A percentile compares a stretch with the other conserved stretches of the same genome.
phyloP scores from a whole-genome alignment of 352 stramenopile species.

The Pythium volutum region DNA sequence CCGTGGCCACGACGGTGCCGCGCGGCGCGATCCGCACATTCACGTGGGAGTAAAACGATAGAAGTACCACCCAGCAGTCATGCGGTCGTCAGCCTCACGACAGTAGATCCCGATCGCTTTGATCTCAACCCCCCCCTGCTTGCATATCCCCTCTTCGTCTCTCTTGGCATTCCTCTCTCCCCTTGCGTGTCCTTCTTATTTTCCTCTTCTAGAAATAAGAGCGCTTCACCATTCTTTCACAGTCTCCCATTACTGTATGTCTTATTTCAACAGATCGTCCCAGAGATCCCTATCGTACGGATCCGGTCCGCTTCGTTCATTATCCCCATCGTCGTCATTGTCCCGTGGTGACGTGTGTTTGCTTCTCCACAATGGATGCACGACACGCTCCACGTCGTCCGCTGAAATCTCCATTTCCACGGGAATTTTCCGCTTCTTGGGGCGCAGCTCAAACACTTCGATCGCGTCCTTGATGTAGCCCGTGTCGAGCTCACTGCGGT shows the following conservation, averaged over 20 bases:
- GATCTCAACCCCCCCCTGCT: neutral
- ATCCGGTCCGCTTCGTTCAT: constrained; percentile 19
- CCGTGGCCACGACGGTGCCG: constrained; percentile 54
- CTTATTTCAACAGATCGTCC: constrained; percentile 53
- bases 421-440: constrained; percentile 74
- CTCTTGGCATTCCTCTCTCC: neutral
- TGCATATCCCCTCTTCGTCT: neutral
- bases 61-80: too few species aligned
- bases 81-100: neutral
- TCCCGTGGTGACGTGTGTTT: constrained; percentile 11
- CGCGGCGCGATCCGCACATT: constrained; percentile 68
- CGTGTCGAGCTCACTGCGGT: constrained; percentile 49
- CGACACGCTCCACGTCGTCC: constrained; percentile 34
- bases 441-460: constrained; percentile 74
- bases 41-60: constrained; percentile 48
- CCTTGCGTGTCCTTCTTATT: neutral
- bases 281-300: constrained; percentile 68
- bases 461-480: constrained; percentile 74
- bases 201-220: neutral
- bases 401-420: constrained; percentile 60
- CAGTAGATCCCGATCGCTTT: neutral
- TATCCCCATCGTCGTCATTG: neutral
- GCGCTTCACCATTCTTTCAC: neutral
- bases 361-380: constrained; percentile 38
- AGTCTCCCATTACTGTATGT: neutral